These are phyloP conservation scores for Candida yuanshanica DNA, from an alignment of 805 yeast species.

Conservation along the genomic window DNA sequence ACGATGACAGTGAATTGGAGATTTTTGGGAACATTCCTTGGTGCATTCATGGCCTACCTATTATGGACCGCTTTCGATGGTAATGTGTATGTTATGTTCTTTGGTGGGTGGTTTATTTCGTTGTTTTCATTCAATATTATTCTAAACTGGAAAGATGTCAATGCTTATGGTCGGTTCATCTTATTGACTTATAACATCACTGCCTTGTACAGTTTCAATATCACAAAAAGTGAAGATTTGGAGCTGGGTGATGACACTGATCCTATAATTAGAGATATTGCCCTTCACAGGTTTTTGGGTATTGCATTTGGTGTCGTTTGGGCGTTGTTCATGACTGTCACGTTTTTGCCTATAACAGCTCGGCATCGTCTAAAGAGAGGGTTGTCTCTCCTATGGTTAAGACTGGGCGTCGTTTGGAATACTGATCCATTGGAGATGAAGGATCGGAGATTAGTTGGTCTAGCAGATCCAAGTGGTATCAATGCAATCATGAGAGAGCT, in stretches of 20 bases:
- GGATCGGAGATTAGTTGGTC: slow-evolving; percentile 20
- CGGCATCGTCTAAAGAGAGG: slow-evolving; percentile 61
- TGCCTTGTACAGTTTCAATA: slow-evolving; percentile 67
- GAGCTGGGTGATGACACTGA: slow-evolving; percentile 65
- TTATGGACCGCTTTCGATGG: slow-evolving; percentile 58
- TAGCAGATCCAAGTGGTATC: slow-evolving; percentile 32
- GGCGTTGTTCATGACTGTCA: slow-evolving; percentile 66
- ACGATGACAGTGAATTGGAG: slow-evolving; percentile 72
- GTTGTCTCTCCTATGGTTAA: slow-evolving; percentile 64
- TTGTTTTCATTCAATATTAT: slow-evolving; percentile 47
- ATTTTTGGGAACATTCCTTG: slow-evolving; percentile 68
- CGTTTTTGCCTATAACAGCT: slow-evolving; percentile 72
- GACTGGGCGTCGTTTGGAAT: slow-evolving; percentile 79
- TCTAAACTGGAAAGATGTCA: slow-evolving; percentile 55
- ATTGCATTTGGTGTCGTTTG: slow-evolving; percentile 70
- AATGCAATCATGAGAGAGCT: slow-evolving; percentile 56
- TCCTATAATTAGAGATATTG: slow-evolving; percentile 69
- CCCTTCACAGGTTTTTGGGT: slow-evolving; percentile 69
- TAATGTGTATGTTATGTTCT: slow-evolving; percentile 45
- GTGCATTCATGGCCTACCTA: slow-evolving; percentile 55
- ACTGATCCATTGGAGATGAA: slow-evolving; percentile 56
- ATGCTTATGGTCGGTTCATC: slow-evolving; percentile 63
- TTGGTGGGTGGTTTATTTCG: slow-evolving; percentile 36
- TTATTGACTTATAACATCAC: slow-evolving; percentile 74
- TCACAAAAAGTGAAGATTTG: slow-evolving; percentile 51